These are phyloP conservation scores for Colletotrichum euphorbiae DNA, from an alignment of 2,329 filamentous ascomycete genomes.

Conservation along the genomic window DNA sequence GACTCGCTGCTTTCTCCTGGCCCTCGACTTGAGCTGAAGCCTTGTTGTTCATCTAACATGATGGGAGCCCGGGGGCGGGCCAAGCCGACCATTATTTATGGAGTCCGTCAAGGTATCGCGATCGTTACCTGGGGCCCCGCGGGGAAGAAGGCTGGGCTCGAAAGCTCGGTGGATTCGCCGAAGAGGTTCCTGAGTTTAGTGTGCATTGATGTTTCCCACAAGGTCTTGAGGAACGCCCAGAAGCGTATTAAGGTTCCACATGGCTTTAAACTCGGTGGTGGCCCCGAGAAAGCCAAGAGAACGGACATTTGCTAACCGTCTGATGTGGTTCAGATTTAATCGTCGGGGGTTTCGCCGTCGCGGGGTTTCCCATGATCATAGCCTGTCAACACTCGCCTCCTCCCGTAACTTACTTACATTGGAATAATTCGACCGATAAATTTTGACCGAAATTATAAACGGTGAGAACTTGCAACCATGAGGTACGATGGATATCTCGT, in stretches of 20 bases:
- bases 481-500: no score
- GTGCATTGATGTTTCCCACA: not conserved
- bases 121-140: not conserved
- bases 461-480: no score
- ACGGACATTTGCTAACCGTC: not conserved
- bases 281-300: not conserved
- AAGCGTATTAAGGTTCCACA: not conserved
- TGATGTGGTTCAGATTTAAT: not conserved
- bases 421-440: no score
- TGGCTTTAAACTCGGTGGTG: not conserved
- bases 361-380: not conserved
- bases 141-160: not conserved
- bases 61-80: not conserved
- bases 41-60: not conserved
- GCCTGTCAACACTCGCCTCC: no score
- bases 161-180: not conserved
- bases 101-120: not conserved
- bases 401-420: no score
- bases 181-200: not conserved
- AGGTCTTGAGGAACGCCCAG: not conserved
- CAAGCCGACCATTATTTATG: not conserved
- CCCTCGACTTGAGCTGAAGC: not conserved
- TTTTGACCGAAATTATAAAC: no score
- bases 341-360: slow-evolving; percentile 6
- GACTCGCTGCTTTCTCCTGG: slow-evolving; percentile 5